Base-by-base conservation (phyloP, 148 eudicot genomes). In the Nyssa sinensis region DNA sequence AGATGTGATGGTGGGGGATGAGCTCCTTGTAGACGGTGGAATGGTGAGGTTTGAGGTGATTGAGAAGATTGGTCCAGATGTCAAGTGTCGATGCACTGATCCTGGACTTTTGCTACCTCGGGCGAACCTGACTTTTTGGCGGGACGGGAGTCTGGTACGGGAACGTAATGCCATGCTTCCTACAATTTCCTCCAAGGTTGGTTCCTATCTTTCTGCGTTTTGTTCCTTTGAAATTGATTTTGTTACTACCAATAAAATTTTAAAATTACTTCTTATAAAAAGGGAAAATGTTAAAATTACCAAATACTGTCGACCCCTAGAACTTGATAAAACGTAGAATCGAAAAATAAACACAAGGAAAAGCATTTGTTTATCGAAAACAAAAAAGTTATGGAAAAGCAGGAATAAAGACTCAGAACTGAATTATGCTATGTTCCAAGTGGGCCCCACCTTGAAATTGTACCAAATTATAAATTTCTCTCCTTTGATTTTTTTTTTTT, bases 121-220 rank as follows among this genome's bases (percentile, higher is more conserved):
- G 77, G 98, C 97, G 72, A 94, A 94, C 78, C 81, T 94, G 35
- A 91, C 98, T 19, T 90, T 94, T 77, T 94, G 98, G 98, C 87
- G 95, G 34, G 90, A 89, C 59, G 98, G 95, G 14, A 94, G 88
- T 62, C 79, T 91, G 75, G 98, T 94, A 49, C 87, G 98, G 37
- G 98, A 94, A 80, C 94, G 97, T 49, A 94, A 94, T 67, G 89
- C 98, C 49, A 94, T 91, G 97, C 98, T 94, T 44, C 97, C 97
- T 25, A 94, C 98, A 30, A 87, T 93, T 75, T 93, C 97, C 58
- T 81, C 98, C 14, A 93, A 93, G 97, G 97, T 94, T 67, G 71
- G 87, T 77, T 33, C 66, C 53, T 74, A 51, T 71, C 30, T 65
- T 25, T 72, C 34, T 25, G 27, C n/a, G 30, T 30, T 67, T 63